phyloP scores from a whole-genome alignment of 2,329 filamentous ascomycete genomes.

The Pseudogymnoascus sp. region DNA sequence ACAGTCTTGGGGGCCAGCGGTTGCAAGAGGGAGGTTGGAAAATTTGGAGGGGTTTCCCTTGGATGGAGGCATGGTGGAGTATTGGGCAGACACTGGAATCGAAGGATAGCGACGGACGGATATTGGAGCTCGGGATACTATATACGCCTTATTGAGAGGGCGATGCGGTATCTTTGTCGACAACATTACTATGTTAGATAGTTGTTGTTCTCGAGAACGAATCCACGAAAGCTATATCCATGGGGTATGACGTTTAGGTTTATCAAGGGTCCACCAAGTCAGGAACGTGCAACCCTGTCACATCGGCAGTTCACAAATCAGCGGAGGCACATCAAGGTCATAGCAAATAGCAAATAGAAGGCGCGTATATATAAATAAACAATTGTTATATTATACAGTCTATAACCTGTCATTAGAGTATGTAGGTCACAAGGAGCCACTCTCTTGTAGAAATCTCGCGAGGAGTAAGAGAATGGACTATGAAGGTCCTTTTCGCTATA shows the following conservation, averaged over 20 bases:
- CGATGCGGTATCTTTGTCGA: not conserved
- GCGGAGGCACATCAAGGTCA: not conserved
- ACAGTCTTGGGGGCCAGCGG: constrained; percentile 42
- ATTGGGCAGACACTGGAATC: not conserved
- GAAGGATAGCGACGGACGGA: not conserved
- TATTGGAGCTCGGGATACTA: not conserved
- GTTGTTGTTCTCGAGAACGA: not conserved
- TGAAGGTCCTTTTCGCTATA: constrained; percentile 44
- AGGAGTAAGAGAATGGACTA: constrained; percentile 47
- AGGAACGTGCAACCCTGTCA: not conserved
- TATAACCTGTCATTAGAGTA: constrained; percentile 13
- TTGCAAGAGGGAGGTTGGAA: constrained; percentile 40
- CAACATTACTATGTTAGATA: not conserved
- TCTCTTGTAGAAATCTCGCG: constrained; percentile 35
- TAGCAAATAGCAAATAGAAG: not conserved
- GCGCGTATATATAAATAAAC: not conserved
- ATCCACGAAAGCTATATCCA: not conserved
- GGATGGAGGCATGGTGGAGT: constrained; percentile 19
- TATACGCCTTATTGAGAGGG: not conserved
- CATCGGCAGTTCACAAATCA: not conserved
- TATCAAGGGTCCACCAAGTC: not conserved
- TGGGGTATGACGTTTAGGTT: not conserved
- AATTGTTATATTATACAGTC: constrained; percentile 1
- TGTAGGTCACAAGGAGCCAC: constrained; percentile 48
- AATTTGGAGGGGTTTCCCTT: constrained; percentile 32